A percentile compares a stretch with the other conserved stretches of the same genome.
Conservation (phyloP, 148 eudicot genomes). For the Rhododendron simsii region DNA sequence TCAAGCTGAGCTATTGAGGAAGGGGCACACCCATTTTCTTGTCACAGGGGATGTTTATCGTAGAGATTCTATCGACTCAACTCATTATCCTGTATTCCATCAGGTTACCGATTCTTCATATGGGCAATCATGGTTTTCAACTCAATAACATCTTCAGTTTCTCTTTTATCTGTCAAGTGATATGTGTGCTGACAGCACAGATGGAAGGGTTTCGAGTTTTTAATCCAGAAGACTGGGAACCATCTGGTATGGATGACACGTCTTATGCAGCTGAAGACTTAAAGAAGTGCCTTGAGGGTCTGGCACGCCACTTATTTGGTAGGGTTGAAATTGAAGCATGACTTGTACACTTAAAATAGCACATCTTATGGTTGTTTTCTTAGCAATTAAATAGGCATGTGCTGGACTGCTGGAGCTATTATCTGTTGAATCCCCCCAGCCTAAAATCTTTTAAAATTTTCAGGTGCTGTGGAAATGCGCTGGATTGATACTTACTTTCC, state of each 20-base stretch:
- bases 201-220: constrained; percentile 99
- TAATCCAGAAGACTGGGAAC: constrained; percentile 70
- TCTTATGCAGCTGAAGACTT: constrained; percentile 69
- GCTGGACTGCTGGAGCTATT: neutral
- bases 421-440: neutral
- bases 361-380: neutral
- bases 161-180: neutral
- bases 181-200: constrained; percentile 30
- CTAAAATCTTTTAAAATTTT: constrained; percentile 8
- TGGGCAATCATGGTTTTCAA: neutral
- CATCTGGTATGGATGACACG: constrained; percentile 74
- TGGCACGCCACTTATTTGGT: constrained; percentile 96
- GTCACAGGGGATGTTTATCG: constrained; percentile 98
- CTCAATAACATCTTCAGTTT: constrained; percentile 2
- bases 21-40: constrained; percentile 79
- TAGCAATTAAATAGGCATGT: neutral
- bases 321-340: constrained; percentile 15
- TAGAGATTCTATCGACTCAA: constrained; percentile 93
- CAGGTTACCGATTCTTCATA: constrained; percentile 51
- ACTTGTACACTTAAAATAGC: neutral
- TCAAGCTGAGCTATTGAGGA: constrained; percentile 88
- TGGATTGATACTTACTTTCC: constrained; percentile 99
- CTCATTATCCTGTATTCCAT: constrained; percentile 98
- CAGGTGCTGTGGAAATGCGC: constrained; percentile 98
- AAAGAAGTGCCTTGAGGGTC: constrained; percentile 95